Evolutionary conservation across 495 filamentous ascomycete species (phyloP), one percentile per base, ranked within the genome.

Genomic region (Penicillium daleae): DNA sequence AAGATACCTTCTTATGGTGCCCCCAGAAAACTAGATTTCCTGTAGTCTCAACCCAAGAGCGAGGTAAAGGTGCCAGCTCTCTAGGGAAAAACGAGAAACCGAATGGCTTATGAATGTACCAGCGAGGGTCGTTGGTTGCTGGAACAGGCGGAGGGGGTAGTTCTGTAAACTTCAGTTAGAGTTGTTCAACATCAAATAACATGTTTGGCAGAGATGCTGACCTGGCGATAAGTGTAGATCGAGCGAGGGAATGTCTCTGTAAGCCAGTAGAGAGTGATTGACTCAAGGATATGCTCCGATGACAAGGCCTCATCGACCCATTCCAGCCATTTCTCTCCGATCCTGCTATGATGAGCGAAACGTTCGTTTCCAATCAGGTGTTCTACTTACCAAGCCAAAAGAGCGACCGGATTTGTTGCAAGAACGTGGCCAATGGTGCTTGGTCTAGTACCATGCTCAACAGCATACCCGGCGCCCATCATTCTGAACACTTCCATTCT

Each of bases 281-380:
- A 71, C 31, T 83, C 80, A 4, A 90, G 77, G 33, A 92, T 88
- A 6, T 73, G 79, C 21, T 88, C 76, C 3, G 83, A 56, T 6
- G 78, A 51, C 1, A 86, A 79, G 6, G 81, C 72, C 2, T 75
- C 72, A 59, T 90, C 87, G 6, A 78, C 76, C 89, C 88, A 90
- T 46, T 83, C 81, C 21, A 89, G 62, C 65, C 86, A 85, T 66
- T 92, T 91, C 71, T 91, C 89, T 22, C 85, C 88, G 53, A 89
- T 74, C 86, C 84, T 86, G 53, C 6, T 12, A 15, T 24, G 22
- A 21, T 68, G 29, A 60, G 61, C 31, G 56, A 29, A 15, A 7
- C 5, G 19, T 22, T 6, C 7, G 31, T 7, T 12, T 10, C 10
- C 3, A 3, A 9, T 44, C 13, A 17, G 21, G 6, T 21, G 7